A percentile compares a stretch with the other conserved stretches of the same genome.
phyloP scores from a whole-genome alignment of 148 eudicot genomes.

The Spergularia bocconei region DNA sequence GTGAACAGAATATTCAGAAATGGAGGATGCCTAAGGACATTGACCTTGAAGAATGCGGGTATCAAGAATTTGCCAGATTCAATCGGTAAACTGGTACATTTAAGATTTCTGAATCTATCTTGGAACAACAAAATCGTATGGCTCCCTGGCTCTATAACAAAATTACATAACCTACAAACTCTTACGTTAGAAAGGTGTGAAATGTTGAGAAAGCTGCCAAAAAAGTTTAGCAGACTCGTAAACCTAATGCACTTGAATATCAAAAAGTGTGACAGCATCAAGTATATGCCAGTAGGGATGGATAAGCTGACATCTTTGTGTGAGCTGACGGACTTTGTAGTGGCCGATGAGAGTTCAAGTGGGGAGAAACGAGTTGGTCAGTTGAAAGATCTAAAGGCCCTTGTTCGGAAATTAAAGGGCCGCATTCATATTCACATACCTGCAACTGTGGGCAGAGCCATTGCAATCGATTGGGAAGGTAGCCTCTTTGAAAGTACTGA shows the following conservation, averaged over 20 bases:
- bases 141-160: conserved; percentile 28
- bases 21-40: conserved; percentile 29
- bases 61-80: conserved; percentile 20
- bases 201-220: conserved; percentile 9
- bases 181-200: background rate
- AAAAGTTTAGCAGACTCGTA: background rate
- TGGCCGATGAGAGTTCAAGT: background rate
- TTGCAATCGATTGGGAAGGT: background rate
- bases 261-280: background rate
- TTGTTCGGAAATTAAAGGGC: background rate
- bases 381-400: background rate
- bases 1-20: background rate
- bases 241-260: conserved; percentile 1
- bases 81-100: conserved; percentile 29
- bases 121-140: background rate
- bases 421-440: background rate
- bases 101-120: conserved; percentile 40
- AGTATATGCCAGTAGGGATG: background rate
- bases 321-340: background rate
- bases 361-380: background rate
- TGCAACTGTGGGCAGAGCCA: background rate
- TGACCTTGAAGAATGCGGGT: conserved; percentile 12
- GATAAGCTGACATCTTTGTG: background rate
- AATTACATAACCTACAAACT: conserved; percentile 28
- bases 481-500: background rate